Base-by-base conservation (phyloP, 345 rosid species). In the Eucalyptus tenuipes region DNA sequence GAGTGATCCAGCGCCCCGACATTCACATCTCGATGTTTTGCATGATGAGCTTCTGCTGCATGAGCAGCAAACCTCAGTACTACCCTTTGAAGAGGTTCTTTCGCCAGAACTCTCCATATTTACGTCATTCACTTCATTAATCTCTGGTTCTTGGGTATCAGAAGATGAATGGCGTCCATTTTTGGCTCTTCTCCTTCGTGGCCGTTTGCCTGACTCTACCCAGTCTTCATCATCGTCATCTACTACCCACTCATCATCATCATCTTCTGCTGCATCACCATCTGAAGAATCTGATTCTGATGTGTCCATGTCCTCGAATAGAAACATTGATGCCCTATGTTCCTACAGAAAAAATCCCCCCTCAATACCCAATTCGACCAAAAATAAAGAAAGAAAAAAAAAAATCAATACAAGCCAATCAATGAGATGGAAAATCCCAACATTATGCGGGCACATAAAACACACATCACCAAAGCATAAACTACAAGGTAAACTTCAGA, bases 261-360 rank as follows among this genome's bases (percentile, higher is more conserved):
- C 98, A 81, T 93, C 97, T 87, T 92, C 92, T 81, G 87, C 91
- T 81, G 84, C 85, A 88, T 93, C 88, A 50, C 33, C 57, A 66
- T 81, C 91, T 5, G 91, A 89, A 61, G 40, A 64, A 47, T 96
- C 99, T 20, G 98, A 95, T 7, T 94, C 96, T 31, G 98, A 95
- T 82, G 92, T 97, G 87, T 98, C 99, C 99, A 98, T 98, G 92
- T 98, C 98, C 87, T 96, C 99, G 50, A 92, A 40, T 49, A 92
- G 86, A 27, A 92, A 89, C 13, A 91, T 75, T 1, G 99, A 95
- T 75, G 87, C 93, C 44, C 98, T 91, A 6, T 86, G 89, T 64
- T 93, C 97, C 96, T 94, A 33, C 64, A 44, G 45, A 86, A 27
- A 85, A 29, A 86, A 85, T 85, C 45, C 7, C 57, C 44, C 45